A percentile compares a stretch with the other conserved stretches of the same genome.
These are phyloP conservation scores for Eimeria maxima DNA, from an alignment of 169 alveolate species.

Conservation along the genomic window DNA sequence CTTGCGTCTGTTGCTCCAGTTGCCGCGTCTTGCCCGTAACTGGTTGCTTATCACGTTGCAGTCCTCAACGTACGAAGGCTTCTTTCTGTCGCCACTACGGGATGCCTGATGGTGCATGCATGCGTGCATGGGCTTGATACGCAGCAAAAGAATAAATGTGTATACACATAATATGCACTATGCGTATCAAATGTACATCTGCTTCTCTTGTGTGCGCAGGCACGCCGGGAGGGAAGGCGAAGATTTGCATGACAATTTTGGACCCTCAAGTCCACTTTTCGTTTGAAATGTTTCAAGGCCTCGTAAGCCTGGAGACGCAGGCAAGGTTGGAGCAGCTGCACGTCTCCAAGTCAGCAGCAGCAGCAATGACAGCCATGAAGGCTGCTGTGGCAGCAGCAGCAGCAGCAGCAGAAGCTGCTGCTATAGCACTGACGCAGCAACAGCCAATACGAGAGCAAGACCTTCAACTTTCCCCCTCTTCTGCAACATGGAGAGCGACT, in stretches of 20 bases:
- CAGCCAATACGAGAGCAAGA: slow-evolving; percentile 39
- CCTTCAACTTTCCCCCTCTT: background rate
- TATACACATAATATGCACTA: background rate
- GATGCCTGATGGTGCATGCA: background rate
- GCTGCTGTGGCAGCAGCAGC: slow-evolving; percentile 72
- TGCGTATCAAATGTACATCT: too few species aligned
- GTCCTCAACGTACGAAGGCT: too few species aligned
- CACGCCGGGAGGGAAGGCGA: slow-evolving; percentile 51
- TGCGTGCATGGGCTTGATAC: background rate
- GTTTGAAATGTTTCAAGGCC: slow-evolving; percentile 81
- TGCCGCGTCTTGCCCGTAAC: background rate
- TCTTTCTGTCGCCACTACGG: too few species aligned
- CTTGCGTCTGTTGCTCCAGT: background rate
- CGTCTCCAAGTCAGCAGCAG: slow-evolving; percentile 42
- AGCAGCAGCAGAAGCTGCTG: slow-evolving; percentile 20
- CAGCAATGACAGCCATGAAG: slow-evolving; percentile 39
- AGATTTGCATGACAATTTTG: slow-evolving; percentile 55
- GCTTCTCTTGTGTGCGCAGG: background rate
- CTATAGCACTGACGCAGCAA: slow-evolving; percentile 33
- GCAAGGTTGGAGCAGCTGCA: slow-evolving; percentile 73
- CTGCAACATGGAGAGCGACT: background rate
- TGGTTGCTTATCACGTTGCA: too few species aligned
- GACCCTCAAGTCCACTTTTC: slow-evolving; percentile 82
- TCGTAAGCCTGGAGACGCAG: slow-evolving; percentile 72
- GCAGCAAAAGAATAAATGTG: background rate